A percentile compares a stretch with the other conserved stretches of the same genome.
These are phyloP conservation scores for Fusarium transvaalense DNA, from an alignment of 2,329 filamentous ascomycete genomes.

Conservation along the genomic window DNA sequence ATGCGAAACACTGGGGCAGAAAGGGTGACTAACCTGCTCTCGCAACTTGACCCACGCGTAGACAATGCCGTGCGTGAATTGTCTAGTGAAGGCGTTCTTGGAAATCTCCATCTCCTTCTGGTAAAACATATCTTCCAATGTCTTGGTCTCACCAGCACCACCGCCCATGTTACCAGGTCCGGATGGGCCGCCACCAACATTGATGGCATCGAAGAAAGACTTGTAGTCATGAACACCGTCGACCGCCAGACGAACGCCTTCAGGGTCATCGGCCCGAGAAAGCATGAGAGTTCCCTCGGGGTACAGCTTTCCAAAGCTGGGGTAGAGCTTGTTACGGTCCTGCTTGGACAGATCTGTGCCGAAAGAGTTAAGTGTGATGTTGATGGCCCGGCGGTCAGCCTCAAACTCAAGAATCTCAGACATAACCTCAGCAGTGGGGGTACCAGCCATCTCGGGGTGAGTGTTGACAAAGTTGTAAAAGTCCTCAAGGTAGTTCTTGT, in stretches of 20 bases:
- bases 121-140: constrained; percentile 97
- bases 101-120: constrained; percentile 99
- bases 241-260: constrained; percentile 92
- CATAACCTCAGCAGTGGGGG: constrained; percentile 95
- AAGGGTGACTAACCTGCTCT: constrained; percentile 80
- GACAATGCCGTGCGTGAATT: constrained; percentile 94
- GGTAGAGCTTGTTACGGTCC: constrained; percentile 96
- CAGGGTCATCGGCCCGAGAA: constrained; percentile 92
- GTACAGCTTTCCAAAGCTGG: constrained; percentile 88
- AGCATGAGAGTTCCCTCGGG: constrained; percentile 96
- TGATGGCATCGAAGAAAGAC: constrained; percentile 92
- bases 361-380: constrained; percentile 99
- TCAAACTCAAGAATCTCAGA: constrained; percentile 96
- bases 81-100: constrained; percentile 93
- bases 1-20: constrained; percentile 6
- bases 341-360: constrained; percentile 94
- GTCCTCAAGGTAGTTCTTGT: constrained; percentile 99
- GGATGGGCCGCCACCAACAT: constrained; percentile 76
- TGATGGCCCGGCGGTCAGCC: constrained; percentile 95
- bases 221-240: constrained; percentile 96
- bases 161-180: constrained; percentile 88
- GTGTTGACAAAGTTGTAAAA: constrained; percentile 96
- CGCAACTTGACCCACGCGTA: constrained; percentile 98
- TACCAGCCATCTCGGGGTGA: constrained; percentile 85
- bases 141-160: constrained; percentile 83